These are phyloP conservation scores for Coemansia sp. DNA, from an alignment of 192 early-diverging fungal genomes.

Conservation along the genomic window DNA sequence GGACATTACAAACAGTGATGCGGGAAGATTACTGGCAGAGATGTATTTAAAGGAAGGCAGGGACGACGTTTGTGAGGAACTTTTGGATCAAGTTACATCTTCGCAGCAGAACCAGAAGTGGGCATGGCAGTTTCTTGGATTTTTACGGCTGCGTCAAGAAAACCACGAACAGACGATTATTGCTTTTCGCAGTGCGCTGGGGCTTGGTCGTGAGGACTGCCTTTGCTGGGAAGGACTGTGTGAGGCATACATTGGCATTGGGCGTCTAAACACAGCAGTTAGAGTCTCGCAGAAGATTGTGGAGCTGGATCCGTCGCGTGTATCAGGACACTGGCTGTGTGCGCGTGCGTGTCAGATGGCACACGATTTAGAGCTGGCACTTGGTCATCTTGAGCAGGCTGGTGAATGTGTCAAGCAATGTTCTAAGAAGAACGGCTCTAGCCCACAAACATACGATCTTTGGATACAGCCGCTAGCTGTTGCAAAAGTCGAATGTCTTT, in stretches of 20 bases:
- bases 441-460: not conserved
- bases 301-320: slow-evolving; percentile 61
- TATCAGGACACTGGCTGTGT: slow-evolving; percentile 41
- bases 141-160: slow-evolving; percentile 59
- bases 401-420: slow-evolving; percentile 2
- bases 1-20: slow-evolving; percentile 66
- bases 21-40: slow-evolving; percentile 64
- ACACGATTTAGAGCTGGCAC: slow-evolving; percentile 14
- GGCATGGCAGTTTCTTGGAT: slow-evolving; percentile 81
- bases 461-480: slow-evolving; percentile 27
- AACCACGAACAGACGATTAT: slow-evolving; percentile 60
- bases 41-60: slow-evolving; percentile 59
- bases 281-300: slow-evolving; percentile 70
- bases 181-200: slow-evolving; percentile 79
- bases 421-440: not conserved
- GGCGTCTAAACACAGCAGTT: slow-evolving; percentile 47
- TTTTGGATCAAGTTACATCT: slow-evolving; percentile 25
- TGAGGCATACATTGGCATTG: slow-evolving; percentile 71
- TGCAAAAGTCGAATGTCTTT: slow-evolving; percentile 31
- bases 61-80: slow-evolving; percentile 41
- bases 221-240: slow-evolving; percentile 78
- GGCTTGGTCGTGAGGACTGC: slow-evolving; percentile 65
- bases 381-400: slow-evolving; percentile 19
- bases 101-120: slow-evolving; percentile 60
- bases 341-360: slow-evolving; percentile 27